Conservation (phyloP, 2,329 filamentous ascomycete species). For the Colletotrichum eleusines region DNA sequence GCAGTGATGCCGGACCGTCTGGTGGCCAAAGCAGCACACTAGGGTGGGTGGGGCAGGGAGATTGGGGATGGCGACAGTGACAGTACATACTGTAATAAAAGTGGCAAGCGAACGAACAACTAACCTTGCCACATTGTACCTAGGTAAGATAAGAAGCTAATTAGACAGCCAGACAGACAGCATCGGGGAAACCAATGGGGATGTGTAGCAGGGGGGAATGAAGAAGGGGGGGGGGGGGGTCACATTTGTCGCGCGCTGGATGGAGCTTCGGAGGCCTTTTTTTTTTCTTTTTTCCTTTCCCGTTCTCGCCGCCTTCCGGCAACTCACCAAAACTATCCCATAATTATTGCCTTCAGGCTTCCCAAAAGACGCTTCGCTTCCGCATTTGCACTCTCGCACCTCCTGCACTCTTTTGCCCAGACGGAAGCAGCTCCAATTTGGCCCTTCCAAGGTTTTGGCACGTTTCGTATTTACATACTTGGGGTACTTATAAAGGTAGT, state of each 20-base stretch:
- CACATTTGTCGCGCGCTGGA: background rate
- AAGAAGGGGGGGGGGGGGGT: background rate
- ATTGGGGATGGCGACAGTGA: background rate
- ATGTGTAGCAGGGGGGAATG: conserved; percentile 10
- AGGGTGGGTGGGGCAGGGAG: background rate
- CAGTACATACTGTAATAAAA: background rate
- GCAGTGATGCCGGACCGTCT: background rate
- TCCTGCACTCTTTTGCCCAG: background rate
- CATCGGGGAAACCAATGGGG: background rate
- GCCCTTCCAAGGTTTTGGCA: background rate
- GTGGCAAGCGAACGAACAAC: background rate
- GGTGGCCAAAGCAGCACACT: background rate
- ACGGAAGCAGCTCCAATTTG: conserved; percentile 20
- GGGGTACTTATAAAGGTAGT: background rate
- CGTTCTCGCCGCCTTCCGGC: conserved; percentile 14
- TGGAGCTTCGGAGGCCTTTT: conserved; percentile 8
- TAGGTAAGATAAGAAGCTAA: too few species aligned
- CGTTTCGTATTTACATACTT: conserved; percentile 1
- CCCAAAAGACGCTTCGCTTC: background rate
- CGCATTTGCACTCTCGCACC: conserved; percentile 20
- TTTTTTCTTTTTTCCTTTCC: conserved; percentile 6
- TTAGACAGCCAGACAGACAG: too few species aligned
- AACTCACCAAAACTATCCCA: background rate
- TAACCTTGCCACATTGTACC: too few species aligned
- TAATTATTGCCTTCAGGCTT: background rate